Base-by-base conservation (phyloP, 2,329 filamentous ascomycete species). In the Ceratocystis colombiana region DNA sequence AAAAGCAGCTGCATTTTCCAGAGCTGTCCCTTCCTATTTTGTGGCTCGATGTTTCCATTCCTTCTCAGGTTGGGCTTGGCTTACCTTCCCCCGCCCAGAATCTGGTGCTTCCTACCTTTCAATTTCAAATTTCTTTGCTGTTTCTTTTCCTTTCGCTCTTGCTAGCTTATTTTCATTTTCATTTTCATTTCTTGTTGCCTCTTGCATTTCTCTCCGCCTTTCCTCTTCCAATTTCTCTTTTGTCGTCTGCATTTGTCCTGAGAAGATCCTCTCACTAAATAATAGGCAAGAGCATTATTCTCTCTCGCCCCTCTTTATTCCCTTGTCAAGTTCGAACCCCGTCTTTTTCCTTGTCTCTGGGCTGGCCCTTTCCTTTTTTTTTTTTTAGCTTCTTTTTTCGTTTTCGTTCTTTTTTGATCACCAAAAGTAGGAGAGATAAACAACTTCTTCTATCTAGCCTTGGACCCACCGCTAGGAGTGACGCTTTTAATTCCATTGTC, bases 11-110 rank as follows among this genome's bases (percentile, higher is more conserved):
- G 22, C 48, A 50, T 50, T 50, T 8, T n/a, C 22, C 8, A 50
- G 48, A 50, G 48, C 48, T 50, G 48, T 50, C n/a, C 48, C 46
- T 50, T 6, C 15, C 48, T 50, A 8, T 25, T 50, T 50, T n/a
- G 48, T 50, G 48, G 48, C 53, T 30, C 53, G n/a, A 57, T 33
- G 22, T 57, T 30, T 57, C 25, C 53, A 4, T 30, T 57, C 53
- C 53, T 57, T 57, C 25, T 33, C 22, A 25, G 28, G 25, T 33
- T 28, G 25, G 53, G 53, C 53, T 57, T 57, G 25, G 25, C 53
- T 33, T 57, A 57, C 53, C 53, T 57, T 17, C 15, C 53, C 53
- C 22, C 37, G 37, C 37, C 53, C 3, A 2, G 12, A 7, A 7
- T 33, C 15, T 8, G 15, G 22, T 22, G 17, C 15, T 57, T 57